Conservation (phyloP, 257 asterid genomes). For the Solanum sitiens region DNA sequence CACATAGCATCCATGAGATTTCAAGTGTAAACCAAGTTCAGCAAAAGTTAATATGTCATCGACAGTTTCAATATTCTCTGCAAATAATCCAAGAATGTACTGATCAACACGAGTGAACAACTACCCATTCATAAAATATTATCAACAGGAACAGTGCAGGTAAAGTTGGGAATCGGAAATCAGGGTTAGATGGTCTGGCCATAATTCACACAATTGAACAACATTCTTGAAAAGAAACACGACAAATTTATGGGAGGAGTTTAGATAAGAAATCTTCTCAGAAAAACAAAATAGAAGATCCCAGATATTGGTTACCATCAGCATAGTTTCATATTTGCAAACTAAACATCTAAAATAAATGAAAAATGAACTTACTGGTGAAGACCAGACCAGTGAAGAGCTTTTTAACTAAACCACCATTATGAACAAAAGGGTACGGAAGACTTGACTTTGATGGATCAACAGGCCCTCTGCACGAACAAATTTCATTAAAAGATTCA, state of each 20-base stretch:
- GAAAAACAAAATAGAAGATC: neutral
- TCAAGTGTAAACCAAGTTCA: constrained; percentile 63
- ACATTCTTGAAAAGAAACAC: neutral
- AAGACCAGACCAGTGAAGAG: constrained; percentile 64
- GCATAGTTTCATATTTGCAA: neutral
- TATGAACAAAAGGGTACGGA: constrained; percentile 47
- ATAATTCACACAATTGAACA: neutral
- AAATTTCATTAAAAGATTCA: constrained; percentile 46
- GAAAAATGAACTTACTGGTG: constrained; percentile 51
- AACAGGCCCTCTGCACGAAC: constrained; percentile 25
- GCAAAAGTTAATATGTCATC: constrained; percentile 73
- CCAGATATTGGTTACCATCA: neutral
- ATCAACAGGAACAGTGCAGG: neutral
- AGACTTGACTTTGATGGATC: constrained; percentile 18
- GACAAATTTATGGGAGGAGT: neutral
- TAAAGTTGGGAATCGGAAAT: neutral
- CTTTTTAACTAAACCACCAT: constrained; percentile 34
- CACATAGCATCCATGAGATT: constrained; percentile 52
- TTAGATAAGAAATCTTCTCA: neutral
- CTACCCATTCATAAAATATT: neutral
- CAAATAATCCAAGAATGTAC: constrained; percentile 1
- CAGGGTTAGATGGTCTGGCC: neutral
- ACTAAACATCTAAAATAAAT: neutral
- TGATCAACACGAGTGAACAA: neutral
- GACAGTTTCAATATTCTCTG: constrained; percentile 80